Conservation (phyloP, 345 rosid species). For the Erucastrum elatum region DNA sequence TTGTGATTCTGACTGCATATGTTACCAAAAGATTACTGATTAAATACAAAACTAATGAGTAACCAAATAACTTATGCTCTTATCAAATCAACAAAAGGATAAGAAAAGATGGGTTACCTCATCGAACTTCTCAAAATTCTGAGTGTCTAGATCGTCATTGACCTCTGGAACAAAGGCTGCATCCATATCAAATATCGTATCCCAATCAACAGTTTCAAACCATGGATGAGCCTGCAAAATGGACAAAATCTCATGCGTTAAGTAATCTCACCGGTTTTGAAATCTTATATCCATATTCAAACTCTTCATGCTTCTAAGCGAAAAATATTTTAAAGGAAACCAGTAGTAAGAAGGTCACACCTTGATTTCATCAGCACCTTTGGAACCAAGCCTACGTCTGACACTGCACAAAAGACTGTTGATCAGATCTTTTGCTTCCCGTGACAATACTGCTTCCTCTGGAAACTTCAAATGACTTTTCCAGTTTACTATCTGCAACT, state of each 20-base stretch:
- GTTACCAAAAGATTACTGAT: conserved; percentile 2
- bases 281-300: background rate
- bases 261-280: background rate
- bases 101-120: conserved; percentile 51
- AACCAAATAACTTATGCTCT: background rate
- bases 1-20: conserved; percentile 49
- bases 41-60: conserved; percentile 6
- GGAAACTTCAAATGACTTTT: conserved; percentile 95
- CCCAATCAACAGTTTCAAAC: conserved; percentile 80
- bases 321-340: background rate
- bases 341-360: conserved; percentile 40
- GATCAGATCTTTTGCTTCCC: conserved; percentile 82
- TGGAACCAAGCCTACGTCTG: conserved; percentile 83
- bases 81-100: background rate
- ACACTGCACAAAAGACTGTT: conserved; percentile 84
- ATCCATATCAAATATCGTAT: conserved; percentile 77
- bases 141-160: conserved; percentile 91
- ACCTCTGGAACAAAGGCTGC: conserved; percentile 97
- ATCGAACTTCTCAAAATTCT: conserved; percentile 94
- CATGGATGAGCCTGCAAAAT: conserved; percentile 78
- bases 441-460: conserved; percentile 85
- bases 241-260: conserved; percentile 9
- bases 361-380: conserved; percentile 92
- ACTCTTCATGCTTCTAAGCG: too few relatives aligned
- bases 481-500: conserved; percentile 88